Evolutionary conservation across 2,329 filamentous ascomycete species (phyloP).

Genomic region (Helminthosporium solani): DNA sequence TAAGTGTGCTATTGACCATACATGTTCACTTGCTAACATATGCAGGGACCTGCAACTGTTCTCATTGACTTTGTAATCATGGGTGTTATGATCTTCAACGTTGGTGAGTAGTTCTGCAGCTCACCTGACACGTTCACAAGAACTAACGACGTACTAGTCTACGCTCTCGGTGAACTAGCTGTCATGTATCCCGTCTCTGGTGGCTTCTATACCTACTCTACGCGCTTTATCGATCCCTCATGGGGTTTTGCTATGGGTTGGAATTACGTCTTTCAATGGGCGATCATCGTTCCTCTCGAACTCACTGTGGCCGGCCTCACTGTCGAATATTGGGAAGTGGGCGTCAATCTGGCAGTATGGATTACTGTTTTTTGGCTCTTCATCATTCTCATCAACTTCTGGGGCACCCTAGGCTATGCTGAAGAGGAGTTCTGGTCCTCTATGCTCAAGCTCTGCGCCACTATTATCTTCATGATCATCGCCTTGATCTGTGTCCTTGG

Average conservation of each 20-base stretch:
- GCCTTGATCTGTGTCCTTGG: slow-evolving; percentile 58
- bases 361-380: slow-evolving; percentile 43
- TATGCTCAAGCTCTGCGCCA: slow-evolving; percentile 37
- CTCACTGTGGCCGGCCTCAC: slow-evolving; percentile 42
- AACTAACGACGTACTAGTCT: slow-evolving; percentile 51
- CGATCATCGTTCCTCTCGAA: slow-evolving; percentile 43
- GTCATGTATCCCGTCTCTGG: slow-evolving; percentile 60
- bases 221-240: slow-evolving; percentile 50
- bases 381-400: slow-evolving; percentile 41
- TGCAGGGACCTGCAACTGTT: slow-evolving; percentile 32
- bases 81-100: slow-evolving; percentile 44
- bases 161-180: slow-evolving; percentile 55
- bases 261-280: slow-evolving; percentile 43
- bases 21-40: slow-evolving; percentile 2
- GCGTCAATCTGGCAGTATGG: slow-evolving; percentile 33
- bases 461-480: slow-evolving; percentile 47
- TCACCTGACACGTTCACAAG: slow-evolving; percentile 11
- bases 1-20: slow-evolving; percentile 29
- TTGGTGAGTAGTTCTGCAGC: slow-evolving; percentile 31
- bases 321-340: slow-evolving; percentile 38
- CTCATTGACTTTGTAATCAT: slow-evolving; percentile 45
- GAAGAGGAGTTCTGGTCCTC: slow-evolving; percentile 45
- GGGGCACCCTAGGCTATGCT: slow-evolving; percentile 44
- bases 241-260: slow-evolving; percentile 44
- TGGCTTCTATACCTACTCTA: slow-evolving; percentile 54